Evolutionary conservation across 345 rosid genomes (phyloP), one percentile per base, ranked within the genome.

Genomic region (Corymbia maculata): DNA sequence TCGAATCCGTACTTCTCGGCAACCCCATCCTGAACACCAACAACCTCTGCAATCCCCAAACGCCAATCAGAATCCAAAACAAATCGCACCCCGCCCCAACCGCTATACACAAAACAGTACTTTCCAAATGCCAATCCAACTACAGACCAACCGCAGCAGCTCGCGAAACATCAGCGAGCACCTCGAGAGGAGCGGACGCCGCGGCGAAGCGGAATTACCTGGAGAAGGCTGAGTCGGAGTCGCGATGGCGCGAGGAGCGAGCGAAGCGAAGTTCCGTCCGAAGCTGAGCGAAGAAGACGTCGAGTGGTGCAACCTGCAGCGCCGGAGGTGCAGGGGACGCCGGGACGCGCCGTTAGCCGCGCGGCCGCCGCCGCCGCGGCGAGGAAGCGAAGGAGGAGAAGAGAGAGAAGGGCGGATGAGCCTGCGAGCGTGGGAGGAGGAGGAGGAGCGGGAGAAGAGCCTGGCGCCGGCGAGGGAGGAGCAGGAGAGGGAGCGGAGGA

Each of bases 1-100:
- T 97, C 97, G 88, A 96, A 98, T 59, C 99, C 99, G 88, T 92
- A 92, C 94, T 93, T 94, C 93, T 93, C 95, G 3, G 94, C 97
- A 87, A 92, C 95, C 90, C 93, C 99, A 89, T 95, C 93, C n/a
- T 91, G 88, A 87, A 92, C 92, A 51, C 90, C 92, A 32, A 86
- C 90, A 80, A 88, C 88, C 92, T 93, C 98, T 96, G 88, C 88
- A 88, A 26, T 50, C 49, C 49, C 49, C 84, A 75, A 75, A 19
- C 8, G 22, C 84, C 49, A 42, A 42, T 75, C 84, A 75, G 84
- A 75, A 21, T 42, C 26, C 16, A 70, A 70, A 70, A 17, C 45
- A 16, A 70, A 32, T 70, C 17, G 16, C 32, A 70, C 22, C 13
- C 13, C 45, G 80, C 16, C 6, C 45, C 80, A 70, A 70, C 32